Percentiles rank a stretch among this genome's conserved stretches.
Evolutionary conservation across 306 rosid species (phyloP).

Genomic region (Inga oerstediana): DNA sequence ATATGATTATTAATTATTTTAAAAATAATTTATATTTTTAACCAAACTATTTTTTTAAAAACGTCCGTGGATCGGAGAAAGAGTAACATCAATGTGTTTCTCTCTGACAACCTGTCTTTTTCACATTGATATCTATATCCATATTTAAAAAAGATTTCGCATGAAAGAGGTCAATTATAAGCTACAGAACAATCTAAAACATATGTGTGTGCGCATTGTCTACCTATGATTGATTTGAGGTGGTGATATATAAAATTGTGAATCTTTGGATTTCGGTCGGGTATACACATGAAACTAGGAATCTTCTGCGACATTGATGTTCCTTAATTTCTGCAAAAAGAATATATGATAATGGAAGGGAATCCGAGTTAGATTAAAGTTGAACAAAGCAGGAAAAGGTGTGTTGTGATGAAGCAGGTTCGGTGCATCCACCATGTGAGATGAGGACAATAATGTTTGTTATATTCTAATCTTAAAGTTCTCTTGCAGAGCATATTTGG

Average conservation of each 20-base stretch:
- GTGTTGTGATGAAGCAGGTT: constrained; percentile 22
- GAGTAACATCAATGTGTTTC: neutral
- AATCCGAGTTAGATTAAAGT: neutral
- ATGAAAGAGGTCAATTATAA: neutral
- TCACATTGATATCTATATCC: constrained; percentile 5
- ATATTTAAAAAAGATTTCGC: neutral
- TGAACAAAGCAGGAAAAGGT: neutral
- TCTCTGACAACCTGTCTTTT: constrained; percentile 15
- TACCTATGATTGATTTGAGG: neutral
- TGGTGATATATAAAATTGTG: neutral
- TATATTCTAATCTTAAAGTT: constrained; percentile 8
- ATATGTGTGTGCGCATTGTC: neutral
- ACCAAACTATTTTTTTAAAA: too few species aligned
- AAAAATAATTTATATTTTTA: too few species aligned
- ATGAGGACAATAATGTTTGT: neutral
- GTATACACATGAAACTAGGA: neutral
- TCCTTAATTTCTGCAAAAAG: constrained; percentile 31
- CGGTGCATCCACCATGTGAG: constrained; percentile 23
- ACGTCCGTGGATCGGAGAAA: too few species aligned
- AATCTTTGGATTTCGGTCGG: neutral
- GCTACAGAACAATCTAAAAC: neutral
- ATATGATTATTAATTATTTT: too few species aligned
- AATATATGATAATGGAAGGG: constrained; percentile 7
- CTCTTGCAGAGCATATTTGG: constrained; percentile 19
- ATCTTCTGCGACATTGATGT: neutral